Conservation (phyloP, 2,329 filamentous ascomycete species). For the Trichoderma harzianum region DNA sequence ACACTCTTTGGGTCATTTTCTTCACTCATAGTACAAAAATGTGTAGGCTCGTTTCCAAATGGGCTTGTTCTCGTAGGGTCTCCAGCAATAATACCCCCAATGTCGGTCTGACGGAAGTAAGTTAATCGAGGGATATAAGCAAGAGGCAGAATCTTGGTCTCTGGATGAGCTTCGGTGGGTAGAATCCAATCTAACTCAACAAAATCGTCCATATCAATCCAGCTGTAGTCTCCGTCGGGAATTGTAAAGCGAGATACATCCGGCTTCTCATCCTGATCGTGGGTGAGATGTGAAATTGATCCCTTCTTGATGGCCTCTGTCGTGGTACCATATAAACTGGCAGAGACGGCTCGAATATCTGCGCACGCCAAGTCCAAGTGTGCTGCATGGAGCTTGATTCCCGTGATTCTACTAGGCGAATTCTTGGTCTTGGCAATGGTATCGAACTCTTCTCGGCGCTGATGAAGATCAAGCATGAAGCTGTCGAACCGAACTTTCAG, state of each 20-base stretch:
- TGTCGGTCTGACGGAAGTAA: slow-evolving; percentile 96
- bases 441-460: slow-evolving; percentile 87
- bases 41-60: slow-evolving; percentile 90
- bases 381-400: slow-evolving; percentile 93
- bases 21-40: slow-evolving; percentile 91
- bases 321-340: slow-evolving; percentile 78
- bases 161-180: slow-evolving; percentile 82
- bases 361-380: slow-evolving; percentile 89
- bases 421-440: slow-evolving; percentile 74
- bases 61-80: slow-evolving; percentile 79
- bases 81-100: slow-evolving; percentile 73
- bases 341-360: slow-evolving; percentile 89
- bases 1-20: slow-evolving; percentile 86
- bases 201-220: slow-evolving; percentile 99
- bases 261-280: slow-evolving; percentile 55
- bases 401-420: slow-evolving; percentile 76
- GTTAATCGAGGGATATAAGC: slow-evolving; percentile 93
- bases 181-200: slow-evolving; percentile 96
- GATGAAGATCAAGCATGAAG: slow-evolving; percentile 95
- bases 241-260: slow-evolving; percentile 90
- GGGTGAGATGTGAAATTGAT: slow-evolving; percentile 48
- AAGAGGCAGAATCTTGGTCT: slow-evolving; percentile 90
- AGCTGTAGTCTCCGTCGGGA: slow-evolving; percentile 89
- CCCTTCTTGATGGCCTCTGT: slow-evolving; percentile 69
- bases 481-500: slow-evolving; percentile 93